Evolutionary conservation across 2,329 filamentous ascomycete genomes (phyloP).

Genomic region (Xylariales sp.): DNA sequence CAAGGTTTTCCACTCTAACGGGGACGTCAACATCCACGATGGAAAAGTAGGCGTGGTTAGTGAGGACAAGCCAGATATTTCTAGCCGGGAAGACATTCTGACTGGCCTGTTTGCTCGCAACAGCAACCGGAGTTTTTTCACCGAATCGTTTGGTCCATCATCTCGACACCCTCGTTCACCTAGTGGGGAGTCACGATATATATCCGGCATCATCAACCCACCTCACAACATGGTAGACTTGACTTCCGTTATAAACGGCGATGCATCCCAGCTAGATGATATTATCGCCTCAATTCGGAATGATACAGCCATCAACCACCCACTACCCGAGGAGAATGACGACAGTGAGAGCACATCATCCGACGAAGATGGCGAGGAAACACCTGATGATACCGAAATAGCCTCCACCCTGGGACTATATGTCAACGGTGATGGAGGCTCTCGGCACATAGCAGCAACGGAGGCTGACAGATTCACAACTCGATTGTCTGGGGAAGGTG

Average conservation of each 20-base stretch:
- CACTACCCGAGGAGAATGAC: slow-evolving; percentile 11
- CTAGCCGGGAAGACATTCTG: slow-evolving; percentile 57
- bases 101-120: slow-evolving; percentile 40
- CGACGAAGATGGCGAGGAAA: slow-evolving; percentile 15
- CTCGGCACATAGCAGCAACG: slow-evolving; percentile 13
- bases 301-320: slow-evolving; percentile 11
- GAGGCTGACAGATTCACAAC: slow-evolving; percentile 24
- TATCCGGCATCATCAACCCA: slow-evolving; percentile 25
- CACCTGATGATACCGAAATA: slow-evolving; percentile 8
- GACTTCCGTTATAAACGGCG: slow-evolving; percentile 21
- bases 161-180: slow-evolving; percentile 19
- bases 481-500: slow-evolving; percentile 33
- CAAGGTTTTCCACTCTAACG: slow-evolving; percentile 58
- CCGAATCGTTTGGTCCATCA: slow-evolving; percentile 25
- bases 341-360: slow-evolving; percentile 17
- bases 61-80: slow-evolving; percentile 56
- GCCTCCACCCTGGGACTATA: neutral
- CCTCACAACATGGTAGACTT: slow-evolving; percentile 24
- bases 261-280: slow-evolving; percentile 23
- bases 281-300: slow-evolving; percentile 24
- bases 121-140: slow-evolving; percentile 25
- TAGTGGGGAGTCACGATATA: slow-evolving; percentile 20
- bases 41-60: slow-evolving; percentile 53
- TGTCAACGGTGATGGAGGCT: neutral
- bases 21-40: slow-evolving; percentile 60